Evolutionary conservation across 2,329 filamentous ascomycete genomes (phyloP).

Genomic region (Davidsoniella neocaledoniae): DNA sequence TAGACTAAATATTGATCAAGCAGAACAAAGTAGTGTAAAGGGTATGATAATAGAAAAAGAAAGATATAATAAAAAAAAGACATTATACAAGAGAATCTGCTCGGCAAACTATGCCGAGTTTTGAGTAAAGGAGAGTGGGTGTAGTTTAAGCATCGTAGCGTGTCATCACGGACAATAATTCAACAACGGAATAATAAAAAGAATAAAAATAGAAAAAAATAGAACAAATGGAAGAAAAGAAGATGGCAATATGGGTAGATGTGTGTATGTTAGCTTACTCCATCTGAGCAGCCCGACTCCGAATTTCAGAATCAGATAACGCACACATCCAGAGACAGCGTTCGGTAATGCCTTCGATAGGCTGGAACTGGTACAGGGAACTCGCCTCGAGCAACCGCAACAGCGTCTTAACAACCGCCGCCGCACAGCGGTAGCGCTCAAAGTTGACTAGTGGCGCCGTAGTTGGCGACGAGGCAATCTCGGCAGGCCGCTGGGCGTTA

Average conservation of each 20-base stretch:
- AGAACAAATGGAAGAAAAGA: not conserved
- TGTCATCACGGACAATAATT: not conserved
- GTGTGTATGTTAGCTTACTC: slow-evolving; percentile 20
- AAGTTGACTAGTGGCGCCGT: slow-evolving; percentile 64
- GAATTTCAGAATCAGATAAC: slow-evolving; percentile 58
- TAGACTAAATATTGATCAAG: not conserved
- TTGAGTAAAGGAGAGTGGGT: not conserved
- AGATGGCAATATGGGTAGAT: not conserved
- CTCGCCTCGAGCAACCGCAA: slow-evolving; percentile 66
- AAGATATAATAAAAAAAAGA: not conserved
- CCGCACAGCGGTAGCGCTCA: slow-evolving; percentile 61
- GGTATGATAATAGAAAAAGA: not conserved
- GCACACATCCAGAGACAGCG: slow-evolving; percentile 76
- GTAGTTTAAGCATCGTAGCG: too few species aligned
- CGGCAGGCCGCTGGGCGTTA: slow-evolving; percentile 62
- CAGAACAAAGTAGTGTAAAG: too few species aligned
- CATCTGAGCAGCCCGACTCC: slow-evolving; percentile 32
- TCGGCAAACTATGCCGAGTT: not conserved
- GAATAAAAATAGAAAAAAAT: not conserved
- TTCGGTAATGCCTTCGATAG: slow-evolving; percentile 61
- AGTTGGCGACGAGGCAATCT: slow-evolving; percentile 50
- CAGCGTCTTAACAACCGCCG: slow-evolving; percentile 63
- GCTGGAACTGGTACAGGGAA: slow-evolving; percentile 54
- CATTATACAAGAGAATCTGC: not conserved
- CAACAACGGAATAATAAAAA: not conserved